These are phyloP conservation scores for Blastocystis hominis DNA, from an alignment of 352 stramenopile genomes.

Conservation along the genomic window DNA sequence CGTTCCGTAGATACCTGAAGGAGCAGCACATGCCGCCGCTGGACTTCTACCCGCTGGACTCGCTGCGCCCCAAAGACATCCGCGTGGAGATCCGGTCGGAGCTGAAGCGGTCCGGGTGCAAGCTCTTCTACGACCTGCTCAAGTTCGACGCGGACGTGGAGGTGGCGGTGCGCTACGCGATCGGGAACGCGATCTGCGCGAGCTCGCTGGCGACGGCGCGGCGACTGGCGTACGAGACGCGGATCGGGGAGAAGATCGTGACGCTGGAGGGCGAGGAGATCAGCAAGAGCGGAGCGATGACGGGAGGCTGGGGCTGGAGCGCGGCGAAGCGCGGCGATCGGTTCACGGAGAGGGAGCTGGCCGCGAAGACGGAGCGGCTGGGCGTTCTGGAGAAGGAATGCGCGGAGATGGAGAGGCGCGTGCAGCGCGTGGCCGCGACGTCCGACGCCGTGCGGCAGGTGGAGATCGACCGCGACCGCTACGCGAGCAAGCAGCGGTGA, in stretches of 20 bases:
- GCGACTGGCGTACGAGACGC: conserved; percentile 68
- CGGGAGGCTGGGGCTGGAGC: conserved; percentile 69
- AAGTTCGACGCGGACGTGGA: conserved; percentile 80
- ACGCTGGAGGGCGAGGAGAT: conserved; percentile 88
- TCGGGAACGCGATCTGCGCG: conserved; percentile 86
- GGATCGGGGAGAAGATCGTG: conserved; percentile 65
- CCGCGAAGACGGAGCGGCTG: conserved; percentile 63
- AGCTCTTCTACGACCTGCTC: conserved; percentile 87
- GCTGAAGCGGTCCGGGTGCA: conserved; percentile 77
- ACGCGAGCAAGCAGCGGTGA: background rate
- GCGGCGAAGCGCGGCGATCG: conserved; percentile 63
- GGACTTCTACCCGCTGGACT: conserved; percentile 91
- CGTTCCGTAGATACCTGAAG: conserved; percentile 67
- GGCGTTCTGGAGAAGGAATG: conserved; percentile 65
- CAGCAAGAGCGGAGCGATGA: conserved; percentile 94
- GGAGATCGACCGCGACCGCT: background rate
- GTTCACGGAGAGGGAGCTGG: conserved; percentile 62
- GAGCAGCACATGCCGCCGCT: conserved; percentile 83
- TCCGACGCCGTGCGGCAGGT: background rate
- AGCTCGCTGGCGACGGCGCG: conserved; percentile 84
- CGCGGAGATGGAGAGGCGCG: conserved; percentile 9
- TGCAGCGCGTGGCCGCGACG: background rate
- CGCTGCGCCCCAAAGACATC: conserved; percentile 71
- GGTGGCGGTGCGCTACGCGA: conserved; percentile 84
- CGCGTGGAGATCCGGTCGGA: conserved; percentile 82